These are phyloP conservation scores for Mortierella antarctica DNA, from an alignment of 192 early-diverging fungal genomes.

Conservation along the genomic window DNA sequence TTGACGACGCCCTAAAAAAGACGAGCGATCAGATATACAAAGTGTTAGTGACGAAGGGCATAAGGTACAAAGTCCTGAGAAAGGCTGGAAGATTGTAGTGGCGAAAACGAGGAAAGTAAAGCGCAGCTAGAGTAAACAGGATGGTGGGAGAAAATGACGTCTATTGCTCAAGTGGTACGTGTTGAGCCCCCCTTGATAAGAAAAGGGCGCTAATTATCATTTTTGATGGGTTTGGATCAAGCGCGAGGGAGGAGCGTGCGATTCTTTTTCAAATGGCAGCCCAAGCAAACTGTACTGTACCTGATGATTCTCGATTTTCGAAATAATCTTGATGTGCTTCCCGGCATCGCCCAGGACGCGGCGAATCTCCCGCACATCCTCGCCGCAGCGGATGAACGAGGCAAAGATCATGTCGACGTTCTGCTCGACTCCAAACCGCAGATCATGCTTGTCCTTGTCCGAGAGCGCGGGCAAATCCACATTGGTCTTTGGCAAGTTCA, in stretches of 20 bases:
- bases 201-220: background rate
- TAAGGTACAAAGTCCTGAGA: background rate
- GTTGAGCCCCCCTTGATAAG: background rate
- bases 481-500: constrained; percentile 87
- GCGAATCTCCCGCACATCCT: constrained; percentile 92
- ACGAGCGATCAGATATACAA: too few species aligned
- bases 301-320: constrained; percentile 92
- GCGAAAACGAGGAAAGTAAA: background rate
- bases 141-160: too few species aligned
- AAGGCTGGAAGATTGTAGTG: background rate
- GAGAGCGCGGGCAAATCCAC: constrained; percentile 92
- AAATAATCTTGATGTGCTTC: constrained; percentile 91
- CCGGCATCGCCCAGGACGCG: constrained; percentile 79
- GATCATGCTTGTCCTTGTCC: constrained; percentile 87
- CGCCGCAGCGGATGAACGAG: constrained; percentile 90
- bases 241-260: background rate
- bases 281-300: background rate
- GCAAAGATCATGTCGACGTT: constrained; percentile 94
- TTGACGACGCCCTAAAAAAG: constrained; percentile 81
- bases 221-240: background rate
- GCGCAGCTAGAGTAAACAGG: background rate
- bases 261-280: too few species aligned
- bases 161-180: too few species aligned
- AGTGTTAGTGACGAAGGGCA: too few species aligned
- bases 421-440: constrained; percentile 89